Conservation (phyloP, 2,329 filamentous ascomycete species). For the Volutella citrinella region DNA sequence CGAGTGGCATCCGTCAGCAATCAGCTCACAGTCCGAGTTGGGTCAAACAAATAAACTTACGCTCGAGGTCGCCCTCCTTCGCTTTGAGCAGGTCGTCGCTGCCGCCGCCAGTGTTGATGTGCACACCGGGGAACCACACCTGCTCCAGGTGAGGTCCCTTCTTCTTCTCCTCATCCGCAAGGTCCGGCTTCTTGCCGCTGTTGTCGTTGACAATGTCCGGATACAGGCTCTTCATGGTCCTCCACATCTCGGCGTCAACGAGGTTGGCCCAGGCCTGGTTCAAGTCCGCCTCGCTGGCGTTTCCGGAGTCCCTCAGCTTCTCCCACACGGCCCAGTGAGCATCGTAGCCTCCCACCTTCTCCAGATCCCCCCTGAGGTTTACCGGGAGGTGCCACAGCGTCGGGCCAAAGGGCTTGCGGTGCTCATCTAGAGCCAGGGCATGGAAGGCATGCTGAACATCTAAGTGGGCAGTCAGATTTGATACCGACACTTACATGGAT, state of each 20-base stretch:
- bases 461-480: conserved; percentile 9
- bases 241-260: conserved; percentile 18
- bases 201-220: too few relatives aligned
- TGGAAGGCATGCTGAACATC: conserved; percentile 54
- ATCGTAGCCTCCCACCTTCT: too few relatives aligned
- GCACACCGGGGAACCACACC: conserved; percentile 26
- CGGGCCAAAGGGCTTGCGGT: conserved; percentile 32
- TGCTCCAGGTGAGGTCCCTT: conserved; percentile 18
- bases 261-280: conserved; percentile 14
- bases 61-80: conserved; percentile 23
- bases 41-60: conserved; percentile 12
- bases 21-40: not conserved
- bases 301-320: conserved; percentile 6
- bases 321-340: conserved; percentile 15
- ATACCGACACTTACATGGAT: conserved; percentile 17
- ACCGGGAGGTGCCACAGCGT: conserved; percentile 27
- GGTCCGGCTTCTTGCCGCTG: too few relatives aligned
- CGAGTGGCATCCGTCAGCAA: conserved; percentile 1
- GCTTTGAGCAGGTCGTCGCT: conserved; percentile 15
- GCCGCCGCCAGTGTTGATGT: conserved; percentile 25
- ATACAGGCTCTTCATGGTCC: too few relatives aligned
- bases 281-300: conserved; percentile 8
- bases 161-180: conserved; percentile 11
- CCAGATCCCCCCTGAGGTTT: too few relatives aligned
- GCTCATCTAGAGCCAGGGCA: conserved; percentile 52